A percentile compares a stretch with the other conserved stretches of the same genome.
phyloP scores from a whole-genome alignment of 164 flowering plant species.

The Chloranthus sessilifolius region DNA sequence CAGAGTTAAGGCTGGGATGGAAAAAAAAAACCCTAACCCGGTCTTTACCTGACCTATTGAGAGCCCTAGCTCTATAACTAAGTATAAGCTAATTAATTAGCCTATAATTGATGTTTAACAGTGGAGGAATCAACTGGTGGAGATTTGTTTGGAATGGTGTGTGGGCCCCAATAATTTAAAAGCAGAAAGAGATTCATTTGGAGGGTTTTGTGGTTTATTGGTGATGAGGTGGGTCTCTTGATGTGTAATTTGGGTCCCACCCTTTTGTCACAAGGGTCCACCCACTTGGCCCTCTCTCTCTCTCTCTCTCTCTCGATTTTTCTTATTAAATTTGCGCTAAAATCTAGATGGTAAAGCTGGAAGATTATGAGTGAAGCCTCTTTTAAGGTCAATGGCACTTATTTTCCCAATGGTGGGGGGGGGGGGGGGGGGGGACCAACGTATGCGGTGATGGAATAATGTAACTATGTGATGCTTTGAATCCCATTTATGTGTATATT shows the following conservation, averaged over 20 bases:
- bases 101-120: background rate
- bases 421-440: no score
- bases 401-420: no score
- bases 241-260: background rate
- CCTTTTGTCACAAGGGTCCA: background rate
- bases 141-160: constrained; percentile 20
- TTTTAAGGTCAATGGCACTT: no score
- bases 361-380: no score
- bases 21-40: background rate
- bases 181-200: constrained; percentile 17
- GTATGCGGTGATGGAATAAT: no score
- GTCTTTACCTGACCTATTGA: background rate
- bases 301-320: no score
- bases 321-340: no score
- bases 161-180: constrained; percentile 18
- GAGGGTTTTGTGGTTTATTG: constrained; percentile 1
- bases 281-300: constrained; percentile 3
- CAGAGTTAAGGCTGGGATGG: background rate
- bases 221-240: constrained; percentile 8
- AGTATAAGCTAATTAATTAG: no score
- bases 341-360: no score
- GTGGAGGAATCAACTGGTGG: constrained; percentile 18
- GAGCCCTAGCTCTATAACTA: no score
- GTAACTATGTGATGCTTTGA: no score
- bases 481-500: no score